phyloP scores from a whole-genome alignment of 2,329 filamentous ascomycete genomes.

The Talaromyces sp. region DNA sequence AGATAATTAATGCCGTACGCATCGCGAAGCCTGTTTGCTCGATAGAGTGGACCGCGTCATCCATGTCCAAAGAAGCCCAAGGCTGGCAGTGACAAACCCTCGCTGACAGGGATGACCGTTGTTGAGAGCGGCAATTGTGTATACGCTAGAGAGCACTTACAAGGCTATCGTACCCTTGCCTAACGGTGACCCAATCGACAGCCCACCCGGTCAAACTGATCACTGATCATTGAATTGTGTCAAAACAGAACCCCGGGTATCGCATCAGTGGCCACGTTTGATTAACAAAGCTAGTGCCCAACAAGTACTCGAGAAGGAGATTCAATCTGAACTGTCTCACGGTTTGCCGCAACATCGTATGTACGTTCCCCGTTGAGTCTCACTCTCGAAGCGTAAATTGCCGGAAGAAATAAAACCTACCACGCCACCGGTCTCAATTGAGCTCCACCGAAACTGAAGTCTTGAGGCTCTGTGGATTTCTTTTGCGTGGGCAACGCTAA shows the following conservation, averaged over 20 bases:
- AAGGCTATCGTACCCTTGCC: background rate
- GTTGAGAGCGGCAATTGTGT: conserved; percentile 1
- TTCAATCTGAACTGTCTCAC: background rate
- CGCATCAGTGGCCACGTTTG: background rate
- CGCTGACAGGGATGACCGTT: conserved; percentile 7
- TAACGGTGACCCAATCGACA: background rate
- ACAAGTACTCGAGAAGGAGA: conserved; percentile 6
- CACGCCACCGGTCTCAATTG: conserved; percentile 7
- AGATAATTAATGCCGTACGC: background rate
- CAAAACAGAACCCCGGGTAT: background rate
- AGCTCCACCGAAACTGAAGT: conserved; percentile 2
- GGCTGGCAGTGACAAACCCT: background rate
- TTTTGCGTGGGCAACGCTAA: background rate
- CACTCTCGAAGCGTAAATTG: background rate
- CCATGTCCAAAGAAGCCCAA: background rate
- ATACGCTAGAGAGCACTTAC: conserved; percentile 1
- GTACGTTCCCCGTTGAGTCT: background rate
- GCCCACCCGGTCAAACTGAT: background rate
- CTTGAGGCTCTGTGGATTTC: conserved; percentile 9
- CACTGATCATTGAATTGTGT: background rate
- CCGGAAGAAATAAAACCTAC: background rate
- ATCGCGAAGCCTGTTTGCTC: background rate
- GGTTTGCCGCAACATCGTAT: background rate
- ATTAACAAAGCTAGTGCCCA: conserved; percentile 1
- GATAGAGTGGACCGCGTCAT: background rate